Evolutionary conservation across 306 rosid genomes (phyloP), one percentile per base, ranked within the genome.

Genomic region (Prunus mume): DNA sequence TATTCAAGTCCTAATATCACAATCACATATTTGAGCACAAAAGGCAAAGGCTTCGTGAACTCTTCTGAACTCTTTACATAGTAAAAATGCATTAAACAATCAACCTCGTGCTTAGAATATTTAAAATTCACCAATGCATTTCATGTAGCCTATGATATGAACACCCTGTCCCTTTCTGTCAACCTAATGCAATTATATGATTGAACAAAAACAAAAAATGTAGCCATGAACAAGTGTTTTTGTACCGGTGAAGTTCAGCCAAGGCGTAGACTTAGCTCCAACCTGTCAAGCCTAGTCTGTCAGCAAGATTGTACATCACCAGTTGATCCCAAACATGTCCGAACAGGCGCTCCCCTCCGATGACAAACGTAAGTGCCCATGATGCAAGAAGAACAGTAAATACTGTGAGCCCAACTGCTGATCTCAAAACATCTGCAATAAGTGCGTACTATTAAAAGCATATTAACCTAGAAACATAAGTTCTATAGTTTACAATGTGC

Each of bases 291-390:
- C 97, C 98, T 30, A 89, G 34, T 83, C 78, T 90, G 77, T 94
- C 98, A 79, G 98, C 97, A 68, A 94, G 90, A 77, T 92, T 94
- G 87, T 94, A 92, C 92, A 94, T 82, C 65, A 94, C 92, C 57
- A 94, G 79, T 73, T 95, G 87, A 82, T 89, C 85, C 97, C 99
- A 92, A 64, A 87, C 87, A 69, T 96, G 87, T 9, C 99, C 97
- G 1, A 95, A 89, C 66, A 95, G 91, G 41, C 61, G 84, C 70
- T 90, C 87, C 67, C 99, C 99, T 75, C 99, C 97, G 49, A 90
- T 76, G 68, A 92, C 54, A 76, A 95, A 95, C 20, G 97, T 90
- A 62, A 95, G 79, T 68, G 97, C 93, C 98, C 99, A 95, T 3
- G 97, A 88, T 68, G 87, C 80, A 50, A 95, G 86, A 68, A 95